These are phyloP conservation scores for Ascocoryne sarcoides DNA, from an alignment of 2,329 filamentous ascomycete genomes.

Conservation along the genomic window DNA sequence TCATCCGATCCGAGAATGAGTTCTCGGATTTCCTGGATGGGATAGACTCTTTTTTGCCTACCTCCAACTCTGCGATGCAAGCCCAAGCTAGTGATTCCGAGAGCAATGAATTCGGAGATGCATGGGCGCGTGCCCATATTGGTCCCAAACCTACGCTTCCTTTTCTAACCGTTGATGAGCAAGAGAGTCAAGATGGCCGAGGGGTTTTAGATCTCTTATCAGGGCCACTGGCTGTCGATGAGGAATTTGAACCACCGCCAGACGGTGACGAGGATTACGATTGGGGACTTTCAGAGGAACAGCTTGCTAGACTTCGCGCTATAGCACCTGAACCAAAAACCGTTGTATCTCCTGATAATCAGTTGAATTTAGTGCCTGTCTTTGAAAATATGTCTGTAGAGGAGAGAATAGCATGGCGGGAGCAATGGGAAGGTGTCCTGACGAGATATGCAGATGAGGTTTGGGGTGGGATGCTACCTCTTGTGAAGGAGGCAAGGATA, in stretches of 20 bases:
- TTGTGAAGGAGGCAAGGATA: constrained; percentile 45
- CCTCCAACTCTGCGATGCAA: background rate
- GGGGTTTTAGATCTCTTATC: constrained; percentile 34
- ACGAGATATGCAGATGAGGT: constrained; percentile 55
- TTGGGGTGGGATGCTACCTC: constrained; percentile 53
- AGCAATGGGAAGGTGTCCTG: constrained; percentile 48
- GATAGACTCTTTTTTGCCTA: constrained; percentile 15
- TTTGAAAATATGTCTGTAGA: constrained; percentile 2
- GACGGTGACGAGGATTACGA: constrained; percentile 22
- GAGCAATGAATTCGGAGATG: constrained; percentile 10
- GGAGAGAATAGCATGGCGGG: constrained; percentile 36
- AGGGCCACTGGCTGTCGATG: constrained; percentile 21
- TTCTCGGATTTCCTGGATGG: constrained; percentile 26
- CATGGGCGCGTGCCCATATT: constrained; percentile 16
- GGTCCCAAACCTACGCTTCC: background rate
- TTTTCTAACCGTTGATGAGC: constrained; percentile 14
- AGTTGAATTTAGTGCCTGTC: constrained; percentile 20
- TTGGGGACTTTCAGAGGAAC: constrained; percentile 24
- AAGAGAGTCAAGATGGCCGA: constrained; percentile 30
- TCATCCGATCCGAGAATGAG: constrained; percentile 19
- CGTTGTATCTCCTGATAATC: constrained; percentile 9
- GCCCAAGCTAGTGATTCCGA: no score
- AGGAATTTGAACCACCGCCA: constrained; percentile 12
- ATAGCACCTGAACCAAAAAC: constrained; percentile 18
- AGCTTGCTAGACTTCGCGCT: constrained; percentile 18